Conservation (phyloP, 352 stramenopile species). For the Pythium monospermum region DNA sequence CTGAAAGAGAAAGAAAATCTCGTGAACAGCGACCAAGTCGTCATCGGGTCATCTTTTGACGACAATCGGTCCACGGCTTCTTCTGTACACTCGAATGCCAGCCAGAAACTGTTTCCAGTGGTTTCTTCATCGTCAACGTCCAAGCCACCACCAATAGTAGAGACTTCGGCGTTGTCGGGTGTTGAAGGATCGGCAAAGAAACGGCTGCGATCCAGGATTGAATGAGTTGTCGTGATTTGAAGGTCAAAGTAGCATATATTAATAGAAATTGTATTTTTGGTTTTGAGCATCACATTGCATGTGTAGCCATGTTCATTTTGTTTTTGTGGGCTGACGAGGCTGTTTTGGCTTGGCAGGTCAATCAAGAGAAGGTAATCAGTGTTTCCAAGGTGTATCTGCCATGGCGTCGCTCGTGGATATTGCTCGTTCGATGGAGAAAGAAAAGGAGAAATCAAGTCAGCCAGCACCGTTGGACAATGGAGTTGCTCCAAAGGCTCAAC, state of each 20-base stretch:
- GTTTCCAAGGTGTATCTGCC: not conserved
- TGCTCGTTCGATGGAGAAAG: constrained; percentile 37
- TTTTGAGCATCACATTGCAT: no score
- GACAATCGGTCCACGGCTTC: not conserved
- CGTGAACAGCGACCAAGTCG: constrained; percentile 20
- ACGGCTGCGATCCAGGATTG: constrained; percentile 14
- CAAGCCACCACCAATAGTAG: not conserved
- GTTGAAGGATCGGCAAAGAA: constrained; percentile 11
- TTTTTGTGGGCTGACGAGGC: not conserved
- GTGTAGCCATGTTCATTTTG: no score
- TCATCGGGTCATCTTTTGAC: not conserved
- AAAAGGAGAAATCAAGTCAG: not conserved
- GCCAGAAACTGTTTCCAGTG: not conserved
- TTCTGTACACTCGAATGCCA: constrained; percentile 8
- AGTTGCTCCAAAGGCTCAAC: constrained; percentile 4
- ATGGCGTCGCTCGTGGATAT: constrained; percentile 37
- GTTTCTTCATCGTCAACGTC: not conserved
- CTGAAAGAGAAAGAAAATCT: constrained; percentile 78
- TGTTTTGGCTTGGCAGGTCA: not conserved
- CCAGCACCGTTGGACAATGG: not conserved
- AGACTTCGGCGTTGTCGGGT: not conserved
- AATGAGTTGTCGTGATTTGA: constrained; percentile 12
- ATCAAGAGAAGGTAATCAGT: no score
- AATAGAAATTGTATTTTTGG: no score
- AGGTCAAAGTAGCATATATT: no score